Evolutionary conservation across 257 asterid genomes (phyloP), one percentile per base, ranked within the genome.

Genomic region (Solanum chaucha): DNA sequence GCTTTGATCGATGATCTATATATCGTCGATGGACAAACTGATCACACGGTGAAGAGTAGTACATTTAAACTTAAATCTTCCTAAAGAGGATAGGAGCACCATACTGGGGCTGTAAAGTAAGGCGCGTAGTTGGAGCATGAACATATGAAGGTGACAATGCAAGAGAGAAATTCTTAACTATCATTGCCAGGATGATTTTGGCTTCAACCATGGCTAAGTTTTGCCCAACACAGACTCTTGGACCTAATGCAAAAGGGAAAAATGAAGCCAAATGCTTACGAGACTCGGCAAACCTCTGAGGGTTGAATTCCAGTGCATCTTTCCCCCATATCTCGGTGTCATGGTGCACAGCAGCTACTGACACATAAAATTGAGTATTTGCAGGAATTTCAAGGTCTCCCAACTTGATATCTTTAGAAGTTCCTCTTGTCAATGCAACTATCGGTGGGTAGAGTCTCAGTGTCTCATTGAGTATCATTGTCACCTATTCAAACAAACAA

Each of bases 211-310:
- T 19, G 59, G 97, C 96, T 17, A 95, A 85, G 86, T 92, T 95
- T 92, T 94, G 97, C 26, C 98, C 98, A 13, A 93, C 94, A n/a
- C 98, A 95, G 17, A 90, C 86, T 87, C 96, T 90, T 4, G 91
- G 93, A 38, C 98, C 98, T 77, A 92, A 88, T 1, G 97, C 94
- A 32, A 95, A 95, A 1, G 98, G 98, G 87, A 93, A 90, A 86
- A 90, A 94, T 24, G 94, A 92, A 7, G 93, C 96, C 30, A 90
- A 85, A 86, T 93, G 93, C 89, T 91, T 93, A 36, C 93, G 86
- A 10, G 92, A 84, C 72, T 91, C 90, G 0, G 88, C 41, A 55
- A 93, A 95, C 77, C 98, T 90, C 71, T 14, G 24, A 26, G 98
- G 98, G 65, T 93, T 93, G 91, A 95, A 95, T 22, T 92, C 95